These are phyloP conservation scores for Stylonectria norvegica DNA, from an alignment of 2,329 filamentous ascomycete species.

Conservation along the genomic window DNA sequence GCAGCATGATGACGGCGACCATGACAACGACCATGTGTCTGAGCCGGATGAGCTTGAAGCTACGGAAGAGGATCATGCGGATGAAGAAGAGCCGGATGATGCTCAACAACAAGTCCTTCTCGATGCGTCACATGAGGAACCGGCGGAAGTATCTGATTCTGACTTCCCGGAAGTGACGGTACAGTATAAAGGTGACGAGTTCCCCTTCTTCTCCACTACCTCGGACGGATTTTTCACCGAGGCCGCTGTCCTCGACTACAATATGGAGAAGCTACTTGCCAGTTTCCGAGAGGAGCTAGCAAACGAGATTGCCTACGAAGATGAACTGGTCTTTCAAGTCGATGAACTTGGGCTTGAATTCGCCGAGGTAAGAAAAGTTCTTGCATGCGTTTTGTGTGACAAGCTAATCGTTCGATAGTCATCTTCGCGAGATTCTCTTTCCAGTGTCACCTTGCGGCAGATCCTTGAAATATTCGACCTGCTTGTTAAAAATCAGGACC, in stretches of 20 bases:
- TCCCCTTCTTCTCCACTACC: conserved; percentile 37
- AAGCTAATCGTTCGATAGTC: conserved; percentile 34
- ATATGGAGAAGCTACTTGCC: conserved; percentile 43
- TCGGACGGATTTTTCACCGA: conserved; percentile 45
- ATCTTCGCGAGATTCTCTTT: conserved; percentile 32
- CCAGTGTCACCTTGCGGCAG: conserved; percentile 38
- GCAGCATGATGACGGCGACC: conserved; percentile 6
- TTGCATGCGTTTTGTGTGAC: background rate
- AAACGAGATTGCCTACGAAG: conserved; percentile 42
- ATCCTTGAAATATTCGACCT: conserved; percentile 43
- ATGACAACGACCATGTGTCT: conserved; percentile 6
- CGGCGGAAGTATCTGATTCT: conserved; percentile 10
- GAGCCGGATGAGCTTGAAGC: background rate
- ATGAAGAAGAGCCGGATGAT: conserved; percentile 4
- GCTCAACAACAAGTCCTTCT: conserved; percentile 5
- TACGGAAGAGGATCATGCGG: background rate
- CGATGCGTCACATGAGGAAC: conserved; percentile 6
- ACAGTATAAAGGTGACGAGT: conserved; percentile 43
- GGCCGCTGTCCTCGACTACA: conserved; percentile 39
- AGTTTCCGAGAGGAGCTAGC: conserved; percentile 45
- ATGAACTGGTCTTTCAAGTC: conserved; percentile 50
- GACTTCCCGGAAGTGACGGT: conserved; percentile 39
- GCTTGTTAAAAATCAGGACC: conserved; percentile 43
- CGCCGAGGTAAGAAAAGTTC: conserved; percentile 45
- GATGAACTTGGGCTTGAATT: conserved; percentile 53